Evolutionary conservation across 2,329 filamentous ascomycete genomes (phyloP).

Genomic region (Colletotrichum lupini): DNA sequence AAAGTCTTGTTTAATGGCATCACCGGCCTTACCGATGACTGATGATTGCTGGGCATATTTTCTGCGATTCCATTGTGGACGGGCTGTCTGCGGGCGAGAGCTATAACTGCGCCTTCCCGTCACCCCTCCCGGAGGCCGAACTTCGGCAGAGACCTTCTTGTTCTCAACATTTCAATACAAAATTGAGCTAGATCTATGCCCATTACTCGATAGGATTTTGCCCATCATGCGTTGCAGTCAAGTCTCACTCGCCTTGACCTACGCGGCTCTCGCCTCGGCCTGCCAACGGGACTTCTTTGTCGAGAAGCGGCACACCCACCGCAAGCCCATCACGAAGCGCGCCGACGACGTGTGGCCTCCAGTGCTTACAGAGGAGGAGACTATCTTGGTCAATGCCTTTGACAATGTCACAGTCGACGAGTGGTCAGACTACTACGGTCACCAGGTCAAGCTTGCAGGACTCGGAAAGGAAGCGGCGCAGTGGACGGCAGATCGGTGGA

Average conservation of each 20-base stretch:
- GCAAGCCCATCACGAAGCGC: slow-evolving; percentile 44
- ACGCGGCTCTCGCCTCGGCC: slow-evolving; percentile 40
- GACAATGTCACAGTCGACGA: slow-evolving; percentile 50
- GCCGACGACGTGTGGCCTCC: slow-evolving; percentile 48
- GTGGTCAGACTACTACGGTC: slow-evolving; percentile 53
- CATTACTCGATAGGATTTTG: not conserved
- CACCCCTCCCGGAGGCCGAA: not conserved
- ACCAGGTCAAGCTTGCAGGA: slow-evolving; percentile 51
- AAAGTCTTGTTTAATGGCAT: slow-evolving; percentile 8
- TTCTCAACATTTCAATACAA: not conserved
- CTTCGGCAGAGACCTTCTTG: not conserved
- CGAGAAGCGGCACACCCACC: slow-evolving; percentile 44
- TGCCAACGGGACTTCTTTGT: slow-evolving; percentile 45
- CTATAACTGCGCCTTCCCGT: slow-evolving; percentile 4
- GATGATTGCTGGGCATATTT: not conserved
- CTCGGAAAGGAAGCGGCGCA: slow-evolving; percentile 49
- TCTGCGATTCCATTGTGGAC: too few species aligned
- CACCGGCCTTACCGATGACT: not conserved
- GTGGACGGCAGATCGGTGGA: slow-evolving; percentile 52
- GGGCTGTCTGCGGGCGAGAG: not conserved
- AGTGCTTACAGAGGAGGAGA: slow-evolving; percentile 46
- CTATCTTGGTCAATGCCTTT: slow-evolving; percentile 48
- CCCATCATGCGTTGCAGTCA: slow-evolving; percentile 18
- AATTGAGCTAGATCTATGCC: not conserved
- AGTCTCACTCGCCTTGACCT: slow-evolving; percentile 34